These are phyloP conservation scores for Candida morakotiae DNA, from an alignment of 805 yeast genomes.

Conservation along the genomic window DNA sequence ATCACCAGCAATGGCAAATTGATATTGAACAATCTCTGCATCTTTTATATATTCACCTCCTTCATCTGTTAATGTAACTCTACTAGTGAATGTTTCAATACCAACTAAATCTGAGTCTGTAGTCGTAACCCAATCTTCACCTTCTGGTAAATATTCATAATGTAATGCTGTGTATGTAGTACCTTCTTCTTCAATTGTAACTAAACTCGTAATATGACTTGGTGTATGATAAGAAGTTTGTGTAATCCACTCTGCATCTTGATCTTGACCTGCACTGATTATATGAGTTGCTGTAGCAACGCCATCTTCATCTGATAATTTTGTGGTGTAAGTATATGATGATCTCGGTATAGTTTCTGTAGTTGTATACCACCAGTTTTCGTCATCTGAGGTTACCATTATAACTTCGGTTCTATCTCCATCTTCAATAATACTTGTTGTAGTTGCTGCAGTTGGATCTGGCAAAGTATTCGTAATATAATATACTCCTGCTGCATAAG, in stretches of 20 bases:
- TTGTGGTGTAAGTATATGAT: not conserved
- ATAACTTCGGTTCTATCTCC: not conserved
- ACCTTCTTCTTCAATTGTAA: not conserved
- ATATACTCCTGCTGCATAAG: not conserved
- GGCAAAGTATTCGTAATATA: not conserved
- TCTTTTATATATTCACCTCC: not conserved
- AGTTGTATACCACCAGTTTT: not conserved
- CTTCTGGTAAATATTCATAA: not conserved
- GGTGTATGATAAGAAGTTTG: not conserved
- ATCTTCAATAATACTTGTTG: not conserved
- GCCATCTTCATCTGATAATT: not conserved
- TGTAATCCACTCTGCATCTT: not conserved
- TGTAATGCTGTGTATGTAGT: not conserved
- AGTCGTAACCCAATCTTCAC: not conserved
- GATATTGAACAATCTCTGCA: not conserved
- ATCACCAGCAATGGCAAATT: not conserved
- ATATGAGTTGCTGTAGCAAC: not conserved
- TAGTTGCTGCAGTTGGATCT: not conserved
- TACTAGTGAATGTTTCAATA: not conserved
- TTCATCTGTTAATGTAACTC: not conserved
- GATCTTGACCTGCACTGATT: not conserved
- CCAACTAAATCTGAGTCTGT: not conserved
- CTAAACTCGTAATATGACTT: not conserved
- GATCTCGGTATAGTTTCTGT: not conserved
- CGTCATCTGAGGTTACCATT: not conserved